Percentiles rank a stretch among this genome's conserved stretches.
These are phyloP conservation scores for Chlamydomonas applanata DNA, from an alignment of 139 green algal genomes.

Conservation along the genomic window DNA sequence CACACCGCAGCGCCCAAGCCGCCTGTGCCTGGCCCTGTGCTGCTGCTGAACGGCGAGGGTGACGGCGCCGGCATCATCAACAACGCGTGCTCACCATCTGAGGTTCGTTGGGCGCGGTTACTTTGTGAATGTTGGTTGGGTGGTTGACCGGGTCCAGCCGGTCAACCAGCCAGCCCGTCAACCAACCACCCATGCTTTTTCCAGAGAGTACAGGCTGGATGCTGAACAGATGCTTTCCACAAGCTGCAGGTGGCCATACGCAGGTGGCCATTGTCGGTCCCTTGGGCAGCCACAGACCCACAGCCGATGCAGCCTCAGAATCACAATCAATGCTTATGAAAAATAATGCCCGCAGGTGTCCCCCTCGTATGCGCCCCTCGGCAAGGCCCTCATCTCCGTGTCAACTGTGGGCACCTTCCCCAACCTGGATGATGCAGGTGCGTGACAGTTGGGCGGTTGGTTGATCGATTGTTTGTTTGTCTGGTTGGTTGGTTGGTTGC, in stretches of 20 bases:
- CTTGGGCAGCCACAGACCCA: too few relatives aligned
- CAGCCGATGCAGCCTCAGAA: too few relatives aligned
- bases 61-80: conserved; percentile 74
- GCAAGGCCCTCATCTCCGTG: conserved; percentile 85
- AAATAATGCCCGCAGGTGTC: conserved; percentile 32
- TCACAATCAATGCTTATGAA: too few relatives aligned
- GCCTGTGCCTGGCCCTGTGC: conserved; percentile 62
- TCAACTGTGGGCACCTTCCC: conserved; percentile 77
- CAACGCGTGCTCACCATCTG: conserved; percentile 95
- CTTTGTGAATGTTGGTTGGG: neutral
- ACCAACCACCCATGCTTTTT: too few relatives aligned
- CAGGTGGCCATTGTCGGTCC: too few relatives aligned
- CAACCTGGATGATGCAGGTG: conserved; percentile 64
- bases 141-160: neutral
- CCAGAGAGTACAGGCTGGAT: too few relatives aligned
- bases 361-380: conserved; percentile 82
- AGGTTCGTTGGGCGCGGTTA: conserved; percentile 45
- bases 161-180: too few relatives aligned
- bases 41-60: conserved; percentile 91
- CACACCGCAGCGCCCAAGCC: conserved; percentile 70
- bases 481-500: too few relatives aligned
- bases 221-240: too few relatives aligned
- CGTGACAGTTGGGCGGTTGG: too few relatives aligned
- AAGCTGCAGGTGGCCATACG: too few relatives aligned
- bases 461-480: too few relatives aligned